Percentiles rank a stretch among this genome's conserved stretches.
phyloP scores from a whole-genome alignment of 805 yeast genomes.

The Torulaspora indica region DNA sequence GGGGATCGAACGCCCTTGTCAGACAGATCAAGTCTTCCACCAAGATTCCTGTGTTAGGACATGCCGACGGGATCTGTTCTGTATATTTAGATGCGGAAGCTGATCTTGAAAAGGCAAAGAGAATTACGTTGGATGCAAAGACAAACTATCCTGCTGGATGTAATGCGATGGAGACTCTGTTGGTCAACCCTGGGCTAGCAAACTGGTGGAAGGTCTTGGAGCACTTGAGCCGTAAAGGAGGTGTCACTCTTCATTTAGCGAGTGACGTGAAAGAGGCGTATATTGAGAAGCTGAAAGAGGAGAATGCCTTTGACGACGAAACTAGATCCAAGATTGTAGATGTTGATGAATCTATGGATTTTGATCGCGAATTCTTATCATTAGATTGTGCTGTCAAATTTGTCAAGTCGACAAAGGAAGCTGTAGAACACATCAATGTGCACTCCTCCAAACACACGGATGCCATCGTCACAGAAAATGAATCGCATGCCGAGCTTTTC shows the following conservation, averaged over 20 bases:
- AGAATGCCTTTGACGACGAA: constrained; percentile 16
- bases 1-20: constrained; percentile 95
- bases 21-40: constrained; percentile 79
- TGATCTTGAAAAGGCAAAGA: constrained; percentile 69
- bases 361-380: constrained; percentile 77
- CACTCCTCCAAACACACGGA: constrained; percentile 98
- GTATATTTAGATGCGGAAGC: constrained; percentile 76
- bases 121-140: constrained; percentile 78
- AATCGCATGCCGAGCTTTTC: constrained; percentile 67
- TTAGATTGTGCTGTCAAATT: constrained; percentile 73
- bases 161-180: constrained; percentile 86
- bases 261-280: constrained; percentile 41
- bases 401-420: constrained; percentile 56
- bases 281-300: constrained; percentile 20
- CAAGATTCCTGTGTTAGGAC: constrained; percentile 95
- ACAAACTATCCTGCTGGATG: constrained; percentile 99
- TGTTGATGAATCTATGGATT: constrained; percentile 52
- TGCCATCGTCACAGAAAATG: constrained; percentile 74
- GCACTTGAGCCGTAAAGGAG: constrained; percentile 51
- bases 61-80: constrained; percentile 97
- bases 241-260: constrained; percentile 66
- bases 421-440: constrained; percentile 78
- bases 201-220: constrained; percentile 39
- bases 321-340: constrained; percentile 37
- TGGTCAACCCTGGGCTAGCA: constrained; percentile 44